Percentiles rank a stretch among this genome's conserved stretches.
These are phyloP conservation scores for Solanum rostratum DNA, from an alignment of 257 asterid genomes.

Conservation along the genomic window DNA sequence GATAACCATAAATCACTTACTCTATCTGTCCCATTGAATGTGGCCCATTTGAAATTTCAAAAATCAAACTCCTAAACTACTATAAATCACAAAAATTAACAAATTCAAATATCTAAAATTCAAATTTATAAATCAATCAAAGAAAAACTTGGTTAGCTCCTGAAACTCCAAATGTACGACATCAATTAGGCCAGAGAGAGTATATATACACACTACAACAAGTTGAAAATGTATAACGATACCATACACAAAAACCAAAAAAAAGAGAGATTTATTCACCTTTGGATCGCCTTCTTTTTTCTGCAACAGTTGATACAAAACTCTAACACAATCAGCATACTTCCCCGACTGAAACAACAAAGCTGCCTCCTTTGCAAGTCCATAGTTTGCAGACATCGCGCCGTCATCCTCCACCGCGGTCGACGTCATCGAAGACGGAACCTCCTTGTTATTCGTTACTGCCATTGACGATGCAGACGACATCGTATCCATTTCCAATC, in stretches of 20 bases:
- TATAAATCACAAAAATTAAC: background rate
- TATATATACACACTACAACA: background rate
- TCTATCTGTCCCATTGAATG: background rate
- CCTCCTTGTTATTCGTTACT: conserved; percentile 16
- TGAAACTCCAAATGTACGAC: background rate
- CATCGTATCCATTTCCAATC: conserved; percentile 47
- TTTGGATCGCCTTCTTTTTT: conserved; percentile 69
- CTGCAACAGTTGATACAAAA: conserved; percentile 52
- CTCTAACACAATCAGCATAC: conserved; percentile 44
- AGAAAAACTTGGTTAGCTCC: background rate
- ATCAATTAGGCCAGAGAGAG: background rate
- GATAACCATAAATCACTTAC: background rate
- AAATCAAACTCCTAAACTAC: background rate
- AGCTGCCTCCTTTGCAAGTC: conserved; percentile 79
- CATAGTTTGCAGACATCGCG: conserved; percentile 47
- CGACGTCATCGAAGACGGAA: conserved; percentile 5
- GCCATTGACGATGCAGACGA: conserved; percentile 25
- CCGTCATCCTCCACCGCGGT: conserved; percentile 41
- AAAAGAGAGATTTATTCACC: conserved; percentile 21
- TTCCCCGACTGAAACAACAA: conserved; percentile 68
- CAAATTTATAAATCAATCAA: background rate
- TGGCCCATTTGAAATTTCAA: background rate
- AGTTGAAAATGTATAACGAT: background rate
- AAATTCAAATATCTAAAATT: background rate
- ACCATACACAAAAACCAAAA: background rate